Evolutionary conservation across 306 rosid species (phyloP).

Genomic region (Inga laurina): DNA sequence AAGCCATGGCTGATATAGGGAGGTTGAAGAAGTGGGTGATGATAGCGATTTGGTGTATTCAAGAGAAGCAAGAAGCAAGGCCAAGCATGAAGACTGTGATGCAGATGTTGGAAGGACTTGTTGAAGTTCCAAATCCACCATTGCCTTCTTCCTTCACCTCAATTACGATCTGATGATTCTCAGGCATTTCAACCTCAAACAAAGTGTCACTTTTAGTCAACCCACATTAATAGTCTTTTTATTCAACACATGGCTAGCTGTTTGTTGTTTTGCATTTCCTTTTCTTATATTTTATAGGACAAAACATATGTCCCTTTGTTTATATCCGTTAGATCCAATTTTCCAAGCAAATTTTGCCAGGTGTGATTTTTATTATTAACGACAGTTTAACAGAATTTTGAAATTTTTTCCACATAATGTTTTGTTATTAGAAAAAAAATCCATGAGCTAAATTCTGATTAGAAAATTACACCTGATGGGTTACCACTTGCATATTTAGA

Average conservation of each 20-base stretch:
- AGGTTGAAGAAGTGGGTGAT: conserved; percentile 37
- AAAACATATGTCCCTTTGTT: too few species aligned
- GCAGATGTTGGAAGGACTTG: conserved; percentile 29
- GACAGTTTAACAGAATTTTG: too few species aligned
- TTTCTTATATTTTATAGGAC: too few species aligned
- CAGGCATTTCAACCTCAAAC: not conserved
- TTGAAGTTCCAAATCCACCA: conserved; percentile 45
- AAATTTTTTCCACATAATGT: too few species aligned
- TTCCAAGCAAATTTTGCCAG: too few species aligned
- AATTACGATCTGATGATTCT: not conserved
- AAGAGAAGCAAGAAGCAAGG: conserved; percentile 39
- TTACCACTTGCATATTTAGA: too few species aligned
- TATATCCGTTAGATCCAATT: too few species aligned
- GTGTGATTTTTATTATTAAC: too few species aligned
- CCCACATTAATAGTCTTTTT: not conserved
- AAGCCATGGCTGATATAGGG: conserved; percentile 13
- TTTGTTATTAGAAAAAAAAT: too few species aligned
- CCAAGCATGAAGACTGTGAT: conserved; percentile 43
- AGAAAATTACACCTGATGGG: too few species aligned
- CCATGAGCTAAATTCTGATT: too few species aligned
- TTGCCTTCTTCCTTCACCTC: conserved; percentile 20
- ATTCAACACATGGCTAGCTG: not conserved
- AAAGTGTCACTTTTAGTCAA: not conserved
- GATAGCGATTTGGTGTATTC: conserved; percentile 50
- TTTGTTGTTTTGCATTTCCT: not conserved